Evolutionary conservation across 2,329 filamentous ascomycete species (phyloP).

Genomic region (Thielaviopsis euricoi): DNA sequence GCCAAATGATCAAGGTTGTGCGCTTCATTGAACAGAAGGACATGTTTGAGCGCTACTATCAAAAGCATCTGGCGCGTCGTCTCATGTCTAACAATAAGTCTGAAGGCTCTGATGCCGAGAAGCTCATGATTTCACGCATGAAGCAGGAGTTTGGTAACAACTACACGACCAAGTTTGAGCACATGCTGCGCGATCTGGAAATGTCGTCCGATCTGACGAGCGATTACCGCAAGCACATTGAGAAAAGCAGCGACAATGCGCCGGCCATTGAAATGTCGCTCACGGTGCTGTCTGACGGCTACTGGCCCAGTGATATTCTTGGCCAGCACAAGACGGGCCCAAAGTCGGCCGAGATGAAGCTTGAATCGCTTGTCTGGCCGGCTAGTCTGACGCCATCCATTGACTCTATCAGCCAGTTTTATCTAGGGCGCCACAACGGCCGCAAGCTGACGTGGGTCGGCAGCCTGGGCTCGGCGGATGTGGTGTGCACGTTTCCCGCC

Average conservation of each 20-base stretch:
- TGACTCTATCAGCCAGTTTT: conserved; percentile 60
- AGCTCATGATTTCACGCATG: conserved; percentile 91
- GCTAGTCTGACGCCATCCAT: conserved; percentile 2
- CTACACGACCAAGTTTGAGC: conserved; percentile 83
- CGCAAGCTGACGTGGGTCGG: conserved; percentile 72
- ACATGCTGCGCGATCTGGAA: conserved; percentile 95
- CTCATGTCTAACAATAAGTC: conserved; percentile 80
- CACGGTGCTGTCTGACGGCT: conserved; percentile 79
- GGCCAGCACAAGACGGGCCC: conserved; percentile 26
- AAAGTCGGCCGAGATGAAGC: conserved; percentile 28
- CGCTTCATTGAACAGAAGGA: conserved; percentile 86
- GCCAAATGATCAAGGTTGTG: conserved; percentile 77
- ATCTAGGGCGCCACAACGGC: conserved; percentile 73
- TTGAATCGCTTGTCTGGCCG: conserved; percentile 13
- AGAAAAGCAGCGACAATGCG: conserved; percentile 23
- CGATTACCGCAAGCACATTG: conserved; percentile 35
- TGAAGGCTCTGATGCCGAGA: conserved; percentile 80
- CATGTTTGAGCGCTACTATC: conserved; percentile 92
- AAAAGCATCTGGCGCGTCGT: conserved; percentile 82
- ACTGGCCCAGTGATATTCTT: conserved; percentile 88
- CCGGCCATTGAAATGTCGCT: conserved; percentile 57
- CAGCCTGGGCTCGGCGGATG: conserved; percentile 61
- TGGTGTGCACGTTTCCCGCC: conserved; percentile 63
- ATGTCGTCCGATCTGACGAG: conserved; percentile 69
- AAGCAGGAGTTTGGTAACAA: conserved; percentile 90